phyloP scores from a whole-genome alignment of 768 basidiomycete species.

The Pleurotus platypus region DNA sequence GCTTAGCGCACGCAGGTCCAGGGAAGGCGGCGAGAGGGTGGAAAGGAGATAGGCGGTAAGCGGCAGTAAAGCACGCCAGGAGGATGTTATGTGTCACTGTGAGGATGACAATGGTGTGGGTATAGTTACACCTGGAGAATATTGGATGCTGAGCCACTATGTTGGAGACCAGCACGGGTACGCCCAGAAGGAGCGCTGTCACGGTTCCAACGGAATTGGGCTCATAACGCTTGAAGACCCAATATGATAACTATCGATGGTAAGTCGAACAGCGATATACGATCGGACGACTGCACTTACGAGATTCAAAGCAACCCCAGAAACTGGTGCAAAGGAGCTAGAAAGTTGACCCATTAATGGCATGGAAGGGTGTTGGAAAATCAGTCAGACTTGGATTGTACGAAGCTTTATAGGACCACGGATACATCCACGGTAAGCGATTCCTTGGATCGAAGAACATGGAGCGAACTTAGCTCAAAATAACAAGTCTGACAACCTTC shows the following conservation, averaged over 20 bases:
- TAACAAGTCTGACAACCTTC: no score
- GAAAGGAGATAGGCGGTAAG: constrained; percentile 33
- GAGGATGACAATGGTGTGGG: not conserved
- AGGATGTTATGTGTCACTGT: constrained; percentile 3
- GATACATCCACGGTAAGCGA: no score
- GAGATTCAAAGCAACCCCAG: not conserved
- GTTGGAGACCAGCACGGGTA: constrained; percentile 20
- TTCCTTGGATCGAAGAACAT: no score
- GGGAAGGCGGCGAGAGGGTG: constrained; percentile 35
- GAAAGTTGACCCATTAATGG: not conserved
- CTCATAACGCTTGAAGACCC: constrained; percentile 32
- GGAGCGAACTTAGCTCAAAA: no score
- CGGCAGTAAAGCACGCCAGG: constrained; percentile 19
- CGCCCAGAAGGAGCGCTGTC: constrained; percentile 21
- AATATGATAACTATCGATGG: constrained; percentile 21
- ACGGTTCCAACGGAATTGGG: constrained; percentile 23
- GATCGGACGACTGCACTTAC: not conserved
- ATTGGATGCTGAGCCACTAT: constrained; percentile 18
- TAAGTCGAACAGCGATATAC: not conserved
- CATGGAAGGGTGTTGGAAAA: no score
- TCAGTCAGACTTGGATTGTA: no score
- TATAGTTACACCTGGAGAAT: not conserved
- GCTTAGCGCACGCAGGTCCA: constrained; percentile 25
- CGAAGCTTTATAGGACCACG: no score
- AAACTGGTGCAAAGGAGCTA: not conserved